Percentiles rank a stretch among this genome's conserved stretches.
Evolutionary conservation across 1,284 basidiomycete genomes (phyloP).

Genomic region (Marasmius sp.): DNA sequence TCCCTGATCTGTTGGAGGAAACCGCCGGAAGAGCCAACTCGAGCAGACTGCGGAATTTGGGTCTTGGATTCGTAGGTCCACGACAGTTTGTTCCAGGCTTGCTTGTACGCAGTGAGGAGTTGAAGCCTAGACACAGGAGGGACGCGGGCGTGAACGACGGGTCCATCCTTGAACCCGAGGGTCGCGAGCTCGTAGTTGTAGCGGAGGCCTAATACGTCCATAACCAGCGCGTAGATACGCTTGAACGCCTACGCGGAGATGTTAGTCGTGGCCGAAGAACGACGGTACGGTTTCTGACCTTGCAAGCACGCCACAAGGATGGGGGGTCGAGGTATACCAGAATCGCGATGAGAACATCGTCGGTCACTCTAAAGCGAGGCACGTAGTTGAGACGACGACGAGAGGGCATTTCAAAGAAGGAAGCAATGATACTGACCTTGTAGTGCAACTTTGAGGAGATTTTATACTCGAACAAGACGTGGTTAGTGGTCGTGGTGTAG

Average conservation of each 20-base stretch:
- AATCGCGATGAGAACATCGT: conserved; percentile 53
- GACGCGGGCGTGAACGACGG: conserved; percentile 34
- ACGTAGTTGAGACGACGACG: conserved; percentile 40
- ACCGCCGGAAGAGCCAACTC: conserved; percentile 47
- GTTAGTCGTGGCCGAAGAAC: not conserved
- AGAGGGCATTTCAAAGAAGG: conserved; percentile 27
- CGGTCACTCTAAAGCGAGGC: conserved; percentile 48
- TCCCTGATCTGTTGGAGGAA: conserved; percentile 52
- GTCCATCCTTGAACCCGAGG: conserved; percentile 56
- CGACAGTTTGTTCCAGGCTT: conserved; percentile 51
- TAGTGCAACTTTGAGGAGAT: conserved; percentile 23
- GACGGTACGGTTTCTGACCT: conserved; percentile 32
- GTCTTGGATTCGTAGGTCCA: conserved; percentile 51
- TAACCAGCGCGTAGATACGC: conserved; percentile 41
- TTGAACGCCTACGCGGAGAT: conserved; percentile 42
- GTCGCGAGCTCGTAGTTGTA: conserved; percentile 55
- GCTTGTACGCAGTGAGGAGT: conserved; percentile 46
- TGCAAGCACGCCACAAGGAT: conserved; percentile 50
- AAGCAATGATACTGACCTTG: not conserved
- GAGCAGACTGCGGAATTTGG: conserved; percentile 40
- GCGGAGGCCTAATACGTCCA: conserved; percentile 46
- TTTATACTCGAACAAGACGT: conserved; percentile 39
- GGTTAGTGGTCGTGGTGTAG: conserved; percentile 20
- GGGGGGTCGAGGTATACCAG: conserved; percentile 52
- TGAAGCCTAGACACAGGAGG: conserved; percentile 43